Evolutionary conservation across 2,329 filamentous ascomycete genomes (phyloP).

Genomic region (Neopestalotiopsis clavispora): DNA sequence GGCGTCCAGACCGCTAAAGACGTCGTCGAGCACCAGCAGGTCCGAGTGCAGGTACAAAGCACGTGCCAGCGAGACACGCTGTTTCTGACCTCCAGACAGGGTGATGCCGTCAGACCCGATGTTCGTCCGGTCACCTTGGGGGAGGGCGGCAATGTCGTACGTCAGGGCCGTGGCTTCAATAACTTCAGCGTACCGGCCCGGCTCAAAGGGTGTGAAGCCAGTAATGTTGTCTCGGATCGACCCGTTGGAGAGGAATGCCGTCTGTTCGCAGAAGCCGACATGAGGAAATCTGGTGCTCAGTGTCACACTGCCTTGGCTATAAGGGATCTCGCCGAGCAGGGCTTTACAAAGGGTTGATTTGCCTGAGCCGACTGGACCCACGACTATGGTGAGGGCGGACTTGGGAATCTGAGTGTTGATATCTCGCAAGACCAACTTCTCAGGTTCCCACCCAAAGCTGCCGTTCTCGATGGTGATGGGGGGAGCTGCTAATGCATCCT

Average conservation of each 20-base stretch:
- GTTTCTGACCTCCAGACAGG: constrained; percentile 52
- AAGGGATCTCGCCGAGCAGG: constrained; percentile 42
- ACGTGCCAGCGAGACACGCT: constrained; percentile 42
- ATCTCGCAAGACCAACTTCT: constrained; percentile 32
- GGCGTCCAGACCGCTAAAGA: constrained; percentile 41
- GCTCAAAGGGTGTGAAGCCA: constrained; percentile 32
- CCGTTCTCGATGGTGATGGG: constrained; percentile 28
- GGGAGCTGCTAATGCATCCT: constrained; percentile 7
- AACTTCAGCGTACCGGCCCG: constrained; percentile 32
- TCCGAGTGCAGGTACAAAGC: constrained; percentile 36
- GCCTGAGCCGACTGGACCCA: constrained; percentile 49
- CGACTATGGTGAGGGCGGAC: constrained; percentile 41
- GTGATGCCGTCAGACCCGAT: constrained; percentile 51
- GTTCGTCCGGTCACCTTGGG: constrained; percentile 41
- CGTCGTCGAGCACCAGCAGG: constrained; percentile 40
- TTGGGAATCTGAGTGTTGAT: constrained; percentile 39
- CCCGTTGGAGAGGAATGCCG: constrained; percentile 40
- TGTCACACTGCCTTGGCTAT: constrained; percentile 29
- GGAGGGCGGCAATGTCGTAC: constrained; percentile 39
- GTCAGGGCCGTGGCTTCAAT: constrained; percentile 31
- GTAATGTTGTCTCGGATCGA: constrained; percentile 38
- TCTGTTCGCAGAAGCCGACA: constrained; percentile 44
- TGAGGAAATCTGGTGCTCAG: constrained; percentile 26
- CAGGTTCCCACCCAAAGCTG: constrained; percentile 40
- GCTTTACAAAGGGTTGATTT: constrained; percentile 50